Evolutionary conservation across 2,329 filamentous ascomycete genomes (phyloP), one percentile per base, ranked within the genome.

Genomic region (Tolypocladium ovalisporum): DNA sequence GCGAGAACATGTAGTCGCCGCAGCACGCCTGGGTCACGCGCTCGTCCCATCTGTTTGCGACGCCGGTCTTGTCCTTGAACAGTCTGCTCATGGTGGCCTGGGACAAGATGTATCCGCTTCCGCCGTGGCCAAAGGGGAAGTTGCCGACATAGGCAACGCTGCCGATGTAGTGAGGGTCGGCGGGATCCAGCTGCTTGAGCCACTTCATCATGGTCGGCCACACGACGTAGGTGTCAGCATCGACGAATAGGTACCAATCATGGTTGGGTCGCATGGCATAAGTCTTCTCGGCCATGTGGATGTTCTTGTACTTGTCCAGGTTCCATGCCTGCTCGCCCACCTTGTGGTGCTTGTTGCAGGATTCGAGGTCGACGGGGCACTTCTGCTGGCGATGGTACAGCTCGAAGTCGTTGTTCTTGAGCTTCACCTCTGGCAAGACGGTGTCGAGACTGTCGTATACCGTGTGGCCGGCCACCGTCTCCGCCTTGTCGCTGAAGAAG

Each of bases 301-400:
- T 71, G 65, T 82, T 83, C 68, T 85, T 85, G 71, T 82, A 85
- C 69, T 83, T 84, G 70, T 85, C 82, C 42, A 85, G 67, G 22
- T 71, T 73, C 82, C 81, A 84, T 1, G 73, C 74, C 27, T 74
- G 69, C 60, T 63, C 57, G 57, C 58, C 60, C 8, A 58, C 57
- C 53, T 67, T 56, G 55, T 62, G 57, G 57, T 60, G 37, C 65
- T 68, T 71, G 59, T 73, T 73, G 61, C 79, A 77, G 56, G 73
- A 74, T 49, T 75, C 74, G 52, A 77, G 74, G 39, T 76, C 73
- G 54, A 73, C 65, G 32, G 71, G 68, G 60, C 79, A 81, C 49
- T 73, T 66, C 53, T 76, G 64, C 63, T 79, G 77, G 29, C 70
- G 70, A 15, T 67, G 68, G 61, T 79, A 79, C 13, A 79, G 66